Base-by-base conservation (phyloP, 73 alveolate species). In the Symbiodinium pilosum region DNA sequence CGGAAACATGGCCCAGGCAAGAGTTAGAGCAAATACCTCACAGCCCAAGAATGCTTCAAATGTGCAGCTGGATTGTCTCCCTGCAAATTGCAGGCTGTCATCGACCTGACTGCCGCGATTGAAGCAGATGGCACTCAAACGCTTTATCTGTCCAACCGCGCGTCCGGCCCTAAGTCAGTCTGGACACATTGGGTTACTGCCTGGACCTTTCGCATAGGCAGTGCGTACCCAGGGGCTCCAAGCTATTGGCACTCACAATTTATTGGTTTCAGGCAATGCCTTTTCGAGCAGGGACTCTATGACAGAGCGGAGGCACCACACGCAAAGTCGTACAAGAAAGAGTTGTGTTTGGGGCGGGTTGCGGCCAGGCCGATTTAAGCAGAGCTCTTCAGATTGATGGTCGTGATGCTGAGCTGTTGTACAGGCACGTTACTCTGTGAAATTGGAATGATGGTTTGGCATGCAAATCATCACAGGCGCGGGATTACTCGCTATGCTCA, bases 401-500 rank as follows among this genome's bases (percentile, higher is more conserved):
- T 30, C 87, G 97, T 6, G 97, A 91, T 43, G 97, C 89, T 21
- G 97, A 91, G 54, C 30, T 91, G 88, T 88, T 91, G 7, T 91
- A 91, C 81, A 91, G 97, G 97, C 24, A 36, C 85, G 43, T 16
- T 26, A n/a, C n/a, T n/a, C n/a, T n/a, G n/a, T n/a, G n/a, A n/a
- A n/a, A n/a, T n/a, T n/a, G n/a, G n/a, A n/a, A n/a, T n/a, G n/a
- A 14, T 9, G 59, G 14, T 47, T 47, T 14, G 59, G 59, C 59
- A 47, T 28, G 81, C 81, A 64, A 26, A 2, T 56, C 75, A 28
- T 26, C 30, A 24, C 97, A 93, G 92, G 98, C 92, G 98, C 20
- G 98, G 98, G 84, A 93, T 93, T 43, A 93, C 98, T 7, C 98
- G 98, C 84, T 93, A 93, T 54, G 98, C 98, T 6, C 98, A 93